Base-by-base conservation (phyloP, 306 rosid genomes). In the Adenanthera pavonina region DNA sequence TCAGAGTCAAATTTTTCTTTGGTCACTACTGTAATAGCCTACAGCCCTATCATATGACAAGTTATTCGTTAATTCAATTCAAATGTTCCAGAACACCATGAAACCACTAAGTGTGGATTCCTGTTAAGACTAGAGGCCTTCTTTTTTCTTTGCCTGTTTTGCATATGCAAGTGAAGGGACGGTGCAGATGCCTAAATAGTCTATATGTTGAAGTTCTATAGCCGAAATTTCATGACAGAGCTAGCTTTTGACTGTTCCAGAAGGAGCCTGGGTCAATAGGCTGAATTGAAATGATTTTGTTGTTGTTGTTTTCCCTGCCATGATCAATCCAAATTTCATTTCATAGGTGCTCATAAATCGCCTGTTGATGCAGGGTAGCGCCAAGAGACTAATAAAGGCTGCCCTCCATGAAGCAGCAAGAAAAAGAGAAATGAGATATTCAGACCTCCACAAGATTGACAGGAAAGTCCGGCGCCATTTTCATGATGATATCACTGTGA, bases 391-490 rank as follows among this genome's bases (percentile, higher is more conserved):
- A 13, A 73, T 92, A 3, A 90, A 90, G 88, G 92, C 93, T 35
- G 97, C 97, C 41, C 91, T 92, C n/a, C 92, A 88, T 35, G 97
- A 92, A 86, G 97, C 97, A 34, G 97, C 94, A 11, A 86, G 91
- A 67, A 92, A 90, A 74, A 86, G 94, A 85, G 94, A 89, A 77
- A 88, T 89, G 94, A 79, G 94, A 41, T 91, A 89, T 74, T 90
- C 94, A 33, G 97, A 93, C 81, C 97, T 93, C 9, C 85, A 89
- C 12, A 88, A 89, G 78, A 88, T 93, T 52, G 97, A 89, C 89
- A 92, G 88, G 95, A 89, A 92, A 77, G 94, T 91, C 52, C 90
- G 97, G 33, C 95, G 97, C 54, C 97, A 92, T 89, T 89, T 92
- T 76, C 97, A 92, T 15, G 97, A 92, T 46, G 95, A 92, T 78